Base-by-base conservation (phyloP, 192 early-diverging fungal genomes). In the Backusella westeae region DNA sequence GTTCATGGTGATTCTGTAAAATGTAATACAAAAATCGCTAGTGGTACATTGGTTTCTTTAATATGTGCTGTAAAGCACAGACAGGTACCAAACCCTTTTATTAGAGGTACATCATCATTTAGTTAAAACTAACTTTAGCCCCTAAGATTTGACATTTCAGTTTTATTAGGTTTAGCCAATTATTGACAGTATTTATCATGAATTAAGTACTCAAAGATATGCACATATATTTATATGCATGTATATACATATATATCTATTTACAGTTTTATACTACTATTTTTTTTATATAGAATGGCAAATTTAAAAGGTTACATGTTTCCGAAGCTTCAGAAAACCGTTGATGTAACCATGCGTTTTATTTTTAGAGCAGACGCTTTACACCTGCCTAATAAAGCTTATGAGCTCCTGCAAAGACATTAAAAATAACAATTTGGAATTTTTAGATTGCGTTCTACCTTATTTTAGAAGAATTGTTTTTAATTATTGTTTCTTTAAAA, bases 321-420 rank as follows among this genome's bases (percentile, higher is more conserved):
- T 63, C 56, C 56, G 56, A 63, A 63, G 23, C 56, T 63, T 63
- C 21, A 63, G 56, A 63, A 63, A 63, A 63, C 56, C 10, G 56
- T 63, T 63, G 56, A 63, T 63, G 56, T 63, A 63, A 63, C 56
- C 56, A 29, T 63, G 23, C 23, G 23, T 29, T 63, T 56, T 63
- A 63, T 63, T 63, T 63, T 63, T 63, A 63, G 56, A 63, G 10
- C 26, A 63, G 56, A 23, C 21, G 21, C 21, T 23, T 26, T 8
- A 26, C 53, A 59, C 53, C 53, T 59, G 21, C 53, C 53, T 59
- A 59, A 59, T 23, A 59, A 59, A 59, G 53, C 53, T 26, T 59
- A 59, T 59, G 21, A 59, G 8, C 53, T 59, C 53, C 53, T 59
- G 53, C 21, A 59, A 59, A 59, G 23, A 59, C n/a, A 59, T 59